Conservation (phyloP, 78 protist genomes). For the Dictyostelium capitatum region DNA sequence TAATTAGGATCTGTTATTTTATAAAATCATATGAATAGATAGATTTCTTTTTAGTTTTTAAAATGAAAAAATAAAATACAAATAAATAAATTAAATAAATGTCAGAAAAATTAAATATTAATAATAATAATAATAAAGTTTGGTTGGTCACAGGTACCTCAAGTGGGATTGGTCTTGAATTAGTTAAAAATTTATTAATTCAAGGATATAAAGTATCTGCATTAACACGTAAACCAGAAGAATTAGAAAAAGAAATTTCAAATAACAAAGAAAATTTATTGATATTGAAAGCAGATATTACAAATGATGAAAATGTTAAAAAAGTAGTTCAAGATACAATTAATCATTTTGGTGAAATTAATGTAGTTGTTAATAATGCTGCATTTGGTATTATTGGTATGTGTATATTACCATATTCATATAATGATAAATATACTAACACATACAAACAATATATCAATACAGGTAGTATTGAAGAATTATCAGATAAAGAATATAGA, state of each 20-base stretch:
- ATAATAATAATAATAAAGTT: no score
- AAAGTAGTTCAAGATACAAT: slow-evolving; percentile 14
- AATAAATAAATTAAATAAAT: no score
- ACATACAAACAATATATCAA: background rate
- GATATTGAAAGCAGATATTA: slow-evolving; percentile 3
- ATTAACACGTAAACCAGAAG: slow-evolving; percentile 14
- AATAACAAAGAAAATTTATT: background rate
- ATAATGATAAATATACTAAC: background rate
- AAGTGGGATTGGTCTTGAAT: slow-evolving; percentile 33
- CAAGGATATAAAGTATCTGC: slow-evolving; percentile 23
- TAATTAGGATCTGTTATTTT: no score
- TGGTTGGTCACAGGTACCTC: slow-evolving; percentile 29
- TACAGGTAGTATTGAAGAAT: background rate
- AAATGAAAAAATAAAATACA: no score
- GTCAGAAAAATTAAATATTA: no score
- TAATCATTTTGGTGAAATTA: slow-evolving; percentile 14
- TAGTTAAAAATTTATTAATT: slow-evolving; percentile 3
- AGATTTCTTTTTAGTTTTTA: no score
- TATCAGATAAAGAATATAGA: slow-evolving; percentile 19
- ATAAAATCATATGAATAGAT: no score
- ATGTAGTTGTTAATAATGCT: slow-evolving; percentile 74
- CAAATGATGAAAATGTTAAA: slow-evolving; percentile 32
- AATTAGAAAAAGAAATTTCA: background rate
- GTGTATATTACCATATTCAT: background rate
- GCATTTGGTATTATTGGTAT: slow-evolving; percentile 38